Evolutionary conservation across 441 rosid species (phyloP), one percentile per base, ranked within the genome.

Genomic region (Cnidoscolus chayamansa): DNA sequence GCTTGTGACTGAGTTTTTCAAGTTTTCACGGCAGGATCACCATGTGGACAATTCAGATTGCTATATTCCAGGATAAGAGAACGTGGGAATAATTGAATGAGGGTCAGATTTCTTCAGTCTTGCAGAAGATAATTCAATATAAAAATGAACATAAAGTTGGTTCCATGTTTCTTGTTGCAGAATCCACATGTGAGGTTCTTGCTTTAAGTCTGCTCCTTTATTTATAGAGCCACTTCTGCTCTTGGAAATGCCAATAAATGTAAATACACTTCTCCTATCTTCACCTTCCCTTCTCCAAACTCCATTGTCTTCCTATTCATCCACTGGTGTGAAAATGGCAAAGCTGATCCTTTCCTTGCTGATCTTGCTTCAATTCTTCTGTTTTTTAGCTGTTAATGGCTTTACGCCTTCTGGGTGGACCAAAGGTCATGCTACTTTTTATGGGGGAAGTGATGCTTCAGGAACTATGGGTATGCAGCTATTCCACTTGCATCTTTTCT

Each of bases 401-500:
- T 88, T 80, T 76, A 58, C 67, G 1, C 74, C 96, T 67, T 86
- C 97, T n/a, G 87, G 86, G 2, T 88, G 92, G 95, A 83, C 74
- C 17, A 81, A 81, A 53, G 98, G 83, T 50, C 98, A 94, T 72
- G 98, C 98, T 71, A 94, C 98, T 0, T 94, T 94, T 78, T 94
- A 94, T 73, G 98, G 98, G 51, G 97, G 97, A 47, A 79, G 90
- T 54, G 98, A 92, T 74, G 98, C 98, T 72, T 92, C 98, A 0
- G 98, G 98, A 77, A 94, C 98, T 10, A 92, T 94, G 98, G 97
- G 97, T 94, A 83, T 10, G 56, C 9, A 45, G 17, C 10, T 0
- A 0, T 56, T 15, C 19, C 17, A 10, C 65, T 72, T 9, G 7
- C 13, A 5, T 10, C 0, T 37, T 67, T 35, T 12, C 20, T 45